Conservation (phyloP, 164 flowering plant species). For the Tetrastigma voinierianum region DNA sequence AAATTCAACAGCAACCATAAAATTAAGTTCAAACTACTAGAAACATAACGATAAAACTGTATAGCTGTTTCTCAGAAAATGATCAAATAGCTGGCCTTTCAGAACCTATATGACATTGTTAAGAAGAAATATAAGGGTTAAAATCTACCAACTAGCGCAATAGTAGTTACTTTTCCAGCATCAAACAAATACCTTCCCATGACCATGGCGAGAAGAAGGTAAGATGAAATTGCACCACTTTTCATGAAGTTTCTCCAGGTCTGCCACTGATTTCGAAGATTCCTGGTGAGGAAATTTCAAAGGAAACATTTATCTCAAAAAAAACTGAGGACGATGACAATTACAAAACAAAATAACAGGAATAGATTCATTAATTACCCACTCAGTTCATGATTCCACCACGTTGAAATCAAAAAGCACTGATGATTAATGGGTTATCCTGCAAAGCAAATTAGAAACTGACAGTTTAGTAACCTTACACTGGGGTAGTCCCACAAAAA, state of each 20-base stretch:
- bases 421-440: constrained; percentile 87
- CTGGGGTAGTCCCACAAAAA: no score
- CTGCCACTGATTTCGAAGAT: constrained; percentile 64
- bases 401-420: constrained; percentile 89
- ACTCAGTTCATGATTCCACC: constrained; percentile 72
- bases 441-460: constrained; percentile 27
- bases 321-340: background rate
- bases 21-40: constrained; percentile 91
- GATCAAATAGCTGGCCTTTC: no score
- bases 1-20: constrained; percentile 97
- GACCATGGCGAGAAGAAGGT: constrained; percentile 25
- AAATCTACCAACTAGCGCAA: background rate
- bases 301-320: background rate
- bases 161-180: background rate
- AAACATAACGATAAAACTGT: constrained; percentile 85
- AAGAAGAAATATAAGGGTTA: background rate
- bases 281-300: constrained; percentile 35
- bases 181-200: constrained; percentile 48
- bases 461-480: no score
- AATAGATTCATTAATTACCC: constrained; percentile 54
- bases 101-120: constrained; percentile 29
- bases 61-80: constrained; percentile 53
- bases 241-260: constrained; percentile 53
- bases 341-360: background rate
- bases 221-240: constrained; percentile 50